Percentiles rank a stretch among this genome's conserved stretches.
These are phyloP conservation scores for Glomus cerebriforme DNA, from an alignment of 192 early-diverging fungal genomes.

Conservation along the genomic window DNA sequence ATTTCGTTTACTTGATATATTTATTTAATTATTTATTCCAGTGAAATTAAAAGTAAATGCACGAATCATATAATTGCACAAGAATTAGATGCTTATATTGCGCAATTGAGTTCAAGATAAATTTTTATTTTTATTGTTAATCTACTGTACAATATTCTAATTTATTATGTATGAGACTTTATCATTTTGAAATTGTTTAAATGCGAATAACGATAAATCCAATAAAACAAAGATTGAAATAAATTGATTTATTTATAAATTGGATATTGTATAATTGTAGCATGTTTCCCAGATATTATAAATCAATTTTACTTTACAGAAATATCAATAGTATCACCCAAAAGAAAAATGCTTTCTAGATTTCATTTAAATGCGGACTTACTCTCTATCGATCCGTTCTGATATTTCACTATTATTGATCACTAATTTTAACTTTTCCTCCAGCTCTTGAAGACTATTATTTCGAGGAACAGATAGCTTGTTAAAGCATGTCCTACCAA, in stretches of 20 bases:
- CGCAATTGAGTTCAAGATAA: slow-evolving; percentile 35
- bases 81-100: slow-evolving; percentile 47
- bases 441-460: not conserved
- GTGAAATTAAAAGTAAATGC: slow-evolving; percentile 47
- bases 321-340: too few relatives aligned
- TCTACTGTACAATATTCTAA: not conserved
- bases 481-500: not conserved
- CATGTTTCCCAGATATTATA: too few relatives aligned
- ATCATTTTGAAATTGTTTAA: too few relatives aligned
- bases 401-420: not conserved
- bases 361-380: not conserved
- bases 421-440: not conserved
- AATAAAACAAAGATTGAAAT: too few relatives aligned
- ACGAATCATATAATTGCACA: slow-evolving; percentile 49
- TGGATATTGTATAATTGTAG: too few relatives aligned
- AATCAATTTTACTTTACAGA: too few relatives aligned
- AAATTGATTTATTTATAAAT: too few relatives aligned
- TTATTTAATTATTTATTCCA: not conserved
- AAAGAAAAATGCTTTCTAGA: too few relatives aligned
- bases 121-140: not conserved
- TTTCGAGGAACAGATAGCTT: not conserved
- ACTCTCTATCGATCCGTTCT: not conserved
- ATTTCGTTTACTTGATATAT: not conserved
- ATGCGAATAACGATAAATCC: too few relatives aligned
- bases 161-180: not conserved